phyloP scores from a whole-genome alignment of 2,329 filamentous ascomycete genomes.

The Arthroderma sp. region DNA sequence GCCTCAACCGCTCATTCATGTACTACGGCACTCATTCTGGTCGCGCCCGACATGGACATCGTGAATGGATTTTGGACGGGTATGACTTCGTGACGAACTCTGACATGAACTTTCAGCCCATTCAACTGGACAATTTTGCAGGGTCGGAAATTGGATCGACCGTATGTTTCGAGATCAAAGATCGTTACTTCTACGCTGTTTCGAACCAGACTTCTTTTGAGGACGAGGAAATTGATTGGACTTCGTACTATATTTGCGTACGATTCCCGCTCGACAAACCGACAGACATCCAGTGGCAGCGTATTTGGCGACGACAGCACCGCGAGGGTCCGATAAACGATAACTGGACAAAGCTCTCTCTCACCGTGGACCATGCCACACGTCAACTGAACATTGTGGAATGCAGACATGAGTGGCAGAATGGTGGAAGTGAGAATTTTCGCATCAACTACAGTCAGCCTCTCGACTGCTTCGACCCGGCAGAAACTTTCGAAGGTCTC shows the following conservation, averaged over 20 bases:
- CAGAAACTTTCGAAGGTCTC: background rate
- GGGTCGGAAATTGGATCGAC: constrained; percentile 55
- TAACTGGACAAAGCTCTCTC: constrained; percentile 55
- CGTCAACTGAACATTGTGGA: constrained; percentile 53
- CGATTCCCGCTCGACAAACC: constrained; percentile 45
- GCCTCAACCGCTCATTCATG: constrained; percentile 50
- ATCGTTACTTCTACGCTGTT: constrained; percentile 55
- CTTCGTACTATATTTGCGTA: constrained; percentile 56
- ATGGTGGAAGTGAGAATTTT: constrained; percentile 45
- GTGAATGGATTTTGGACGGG: constrained; percentile 51
- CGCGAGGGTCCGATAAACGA: constrained; percentile 61
- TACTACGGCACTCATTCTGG: constrained; percentile 55
- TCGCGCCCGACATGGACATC: constrained; percentile 39
- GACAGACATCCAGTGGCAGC: constrained; percentile 38
- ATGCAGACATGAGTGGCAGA: constrained; percentile 55
- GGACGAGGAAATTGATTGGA: constrained; percentile 51
- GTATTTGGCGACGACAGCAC: constrained; percentile 55
- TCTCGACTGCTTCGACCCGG: constrained; percentile 20
- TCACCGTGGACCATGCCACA: constrained; percentile 49
- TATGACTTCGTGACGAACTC: constrained; percentile 35
- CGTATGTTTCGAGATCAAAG: constrained; percentile 59
- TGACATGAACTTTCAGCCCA: constrained; percentile 33
- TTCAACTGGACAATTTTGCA: constrained; percentile 47
- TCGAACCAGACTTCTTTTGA: constrained; percentile 54
- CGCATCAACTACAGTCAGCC: constrained; percentile 53